These are phyloP conservation scores for Taphrina betulina DNA, from an alignment of 1,139 yeast genomes.

Conservation along the genomic window DNA sequence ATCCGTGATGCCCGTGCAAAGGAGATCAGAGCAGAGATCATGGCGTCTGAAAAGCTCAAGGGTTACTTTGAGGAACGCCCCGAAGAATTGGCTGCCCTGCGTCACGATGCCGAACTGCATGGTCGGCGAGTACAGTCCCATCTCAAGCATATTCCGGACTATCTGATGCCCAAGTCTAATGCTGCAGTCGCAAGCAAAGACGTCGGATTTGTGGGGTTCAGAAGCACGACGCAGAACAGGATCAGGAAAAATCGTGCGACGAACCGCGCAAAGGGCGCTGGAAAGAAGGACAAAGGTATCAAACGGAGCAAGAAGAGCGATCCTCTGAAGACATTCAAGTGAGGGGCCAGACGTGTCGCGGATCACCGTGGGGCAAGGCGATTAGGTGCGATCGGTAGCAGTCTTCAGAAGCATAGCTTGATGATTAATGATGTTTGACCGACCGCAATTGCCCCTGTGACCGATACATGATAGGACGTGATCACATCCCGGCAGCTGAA, in stretches of 20 bases:
- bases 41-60: constrained; percentile 84
- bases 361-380: no score
- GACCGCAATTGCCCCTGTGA: no score
- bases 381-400: no score
- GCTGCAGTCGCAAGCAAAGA: constrained; percentile 32
- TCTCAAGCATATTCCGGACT: constrained; percentile 88
- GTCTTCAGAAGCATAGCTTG: no score
- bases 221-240: constrained; percentile 16
- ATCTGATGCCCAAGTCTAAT: constrained; percentile 80
- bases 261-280: constrained; percentile 23
- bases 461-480: no score
- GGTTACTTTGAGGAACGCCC: constrained; percentile 97
- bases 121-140: constrained; percentile 80
- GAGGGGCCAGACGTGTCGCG: no score
- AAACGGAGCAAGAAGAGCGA: constrained; percentile 37
- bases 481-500: no score
- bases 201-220: constrained; percentile 25
- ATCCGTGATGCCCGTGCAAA: constrained; percentile 90
- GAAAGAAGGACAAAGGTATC: constrained; percentile 33
- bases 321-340: constrained; percentile 39
- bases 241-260: constrained; percentile 25
- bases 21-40: constrained; percentile 82
- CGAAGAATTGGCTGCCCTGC: constrained; percentile 81
- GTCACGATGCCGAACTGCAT: constrained; percentile 89
- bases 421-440: no score